phyloP scores from a whole-genome alignment of 1,284 basidiomycete genomes.

The Tilletia walkeri region DNA sequence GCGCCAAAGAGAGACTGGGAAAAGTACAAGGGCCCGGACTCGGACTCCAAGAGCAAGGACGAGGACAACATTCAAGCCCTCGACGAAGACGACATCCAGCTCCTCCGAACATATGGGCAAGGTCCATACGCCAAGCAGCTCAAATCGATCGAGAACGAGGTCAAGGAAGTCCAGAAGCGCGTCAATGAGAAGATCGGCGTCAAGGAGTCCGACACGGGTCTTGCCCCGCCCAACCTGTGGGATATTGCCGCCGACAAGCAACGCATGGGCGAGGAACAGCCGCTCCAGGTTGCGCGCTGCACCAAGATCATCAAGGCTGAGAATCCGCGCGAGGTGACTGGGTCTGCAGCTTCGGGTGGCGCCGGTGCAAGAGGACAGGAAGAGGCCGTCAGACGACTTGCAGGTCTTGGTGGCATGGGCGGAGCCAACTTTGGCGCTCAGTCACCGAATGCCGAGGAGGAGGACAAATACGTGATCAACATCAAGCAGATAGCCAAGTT shows the following conservation, averaged over 20 bases:
- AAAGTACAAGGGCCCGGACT: conserved; percentile 53
- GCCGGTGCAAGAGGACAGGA: conserved; percentile 19
- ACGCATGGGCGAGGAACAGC: conserved; percentile 87
- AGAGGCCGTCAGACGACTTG: conserved; percentile 20
- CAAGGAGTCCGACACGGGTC: conserved; percentile 96
- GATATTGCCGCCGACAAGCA: conserved; percentile 66
- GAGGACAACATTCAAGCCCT: conserved; percentile 65
- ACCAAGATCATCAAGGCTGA: conserved; percentile 89
- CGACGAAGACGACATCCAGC: conserved; percentile 98
- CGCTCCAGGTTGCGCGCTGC: conserved; percentile 93
- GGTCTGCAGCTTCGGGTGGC: conserved; percentile 26
- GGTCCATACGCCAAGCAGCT: conserved; percentile 88
- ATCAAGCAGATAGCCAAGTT: conserved; percentile 99
- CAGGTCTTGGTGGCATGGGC: conserved; percentile 35
- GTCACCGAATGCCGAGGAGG: conserved; percentile 81
- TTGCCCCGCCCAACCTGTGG: conserved; percentile 95
- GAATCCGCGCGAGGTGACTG: conserved; percentile 28
- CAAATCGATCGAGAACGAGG: conserved; percentile 86
- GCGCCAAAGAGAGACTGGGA: conserved; percentile 55
- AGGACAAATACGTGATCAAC: conserved; percentile 95
- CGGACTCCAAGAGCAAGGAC: conserved; percentile 38
- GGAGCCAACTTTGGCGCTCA: conserved; percentile 39
- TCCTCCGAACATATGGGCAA: conserved; percentile 99
- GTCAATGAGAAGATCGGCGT: conserved; percentile 97
- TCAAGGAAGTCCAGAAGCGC: conserved; percentile 93